Evolutionary conservation across 2,329 filamentous ascomycete species (phyloP).

Genomic region (Paecilomyces sp.): DNA sequence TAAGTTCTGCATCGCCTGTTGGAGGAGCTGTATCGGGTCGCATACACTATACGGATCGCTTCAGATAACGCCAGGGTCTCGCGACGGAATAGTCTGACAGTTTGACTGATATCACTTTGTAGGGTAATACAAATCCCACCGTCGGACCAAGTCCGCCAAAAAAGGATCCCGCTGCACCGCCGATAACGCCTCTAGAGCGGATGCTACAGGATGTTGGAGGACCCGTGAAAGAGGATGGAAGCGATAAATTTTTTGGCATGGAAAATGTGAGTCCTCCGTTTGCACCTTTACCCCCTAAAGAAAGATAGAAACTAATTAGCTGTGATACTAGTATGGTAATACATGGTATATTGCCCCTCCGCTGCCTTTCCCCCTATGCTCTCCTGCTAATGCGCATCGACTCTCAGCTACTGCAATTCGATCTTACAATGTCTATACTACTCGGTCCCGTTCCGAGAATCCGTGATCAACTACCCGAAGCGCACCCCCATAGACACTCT

Average conservation of each 20-base stretch:
- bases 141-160: conserved; percentile 44
- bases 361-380: background rate
- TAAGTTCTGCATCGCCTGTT: conserved; percentile 17
- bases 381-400: conserved; percentile 4
- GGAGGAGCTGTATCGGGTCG: background rate
- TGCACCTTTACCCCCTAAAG: background rate
- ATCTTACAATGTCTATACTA: conserved; percentile 97
- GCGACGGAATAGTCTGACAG: conserved; percentile 8
- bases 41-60: background rate
- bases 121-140: conserved; percentile 44
- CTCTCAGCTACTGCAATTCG: conserved; percentile 86
- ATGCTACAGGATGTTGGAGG: conserved; percentile 71
- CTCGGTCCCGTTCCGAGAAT: conserved; percentile 86
- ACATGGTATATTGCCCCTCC: conserved; percentile 65
- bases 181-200: conserved; percentile 58
- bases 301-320: conserved; percentile 19
- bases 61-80: background rate
- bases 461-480: conserved; percentile 84
- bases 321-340: conserved; percentile 71
- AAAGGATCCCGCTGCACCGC: conserved; percentile 52
- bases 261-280: conserved; percentile 70
- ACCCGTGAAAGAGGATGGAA: conserved; percentile 75
- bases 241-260: conserved; percentile 96
- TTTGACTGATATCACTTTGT: conserved; percentile 4
- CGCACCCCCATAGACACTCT: conserved; percentile 63